Base-by-base conservation (phyloP, 2,329 filamentous ascomycete species). In the Fusarium verticillioides region DNA sequence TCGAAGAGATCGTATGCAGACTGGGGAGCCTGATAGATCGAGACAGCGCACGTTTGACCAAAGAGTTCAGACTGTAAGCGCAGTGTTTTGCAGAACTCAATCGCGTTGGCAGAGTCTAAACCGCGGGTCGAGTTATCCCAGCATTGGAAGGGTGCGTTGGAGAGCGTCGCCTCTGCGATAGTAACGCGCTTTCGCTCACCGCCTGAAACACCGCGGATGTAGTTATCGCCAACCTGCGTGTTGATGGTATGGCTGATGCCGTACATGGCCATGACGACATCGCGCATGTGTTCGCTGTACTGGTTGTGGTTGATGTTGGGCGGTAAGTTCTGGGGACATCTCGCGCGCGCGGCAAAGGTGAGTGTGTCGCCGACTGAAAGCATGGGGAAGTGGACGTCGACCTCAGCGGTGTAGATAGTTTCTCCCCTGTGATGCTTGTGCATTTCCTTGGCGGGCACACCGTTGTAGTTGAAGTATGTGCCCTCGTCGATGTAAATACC, bases 141-240 rank as follows among this genome's bases (percentile, higher is more conserved):
- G 54, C 79, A 80, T 52, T 77, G 76, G 28, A 79, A 81, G 5
- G 86, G 87, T 0, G 87, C 85, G 30, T 83, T 83, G 9, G 87
- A 87, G n/a, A 89, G 81, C 1, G 85, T 83, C 0, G 92, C 93
- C 80, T 95, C 93, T 1, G 92, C 92, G 73, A 95, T 94, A 28
- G 90, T 91, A 9, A 94, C 92, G 75, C 93, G 91, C 80, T 95
- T 95, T 30, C 93, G 85, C 81, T 95, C 93, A 52, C 93, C 93
- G 69, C 93, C 93, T 44, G 90, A 93, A 1, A 95, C 91, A 79
- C 93, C 93, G 42, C 92, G 88, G 11, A 92, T 87, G 76, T 83
- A 86, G 71, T 92, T 90, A 76, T 94, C 90, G 34, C 93, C 93
- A 9, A 95, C 92, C 3, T 89, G 84, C 0, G 93, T 95, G 76